Evolutionary conservation across 2,329 filamentous ascomycete species (phyloP).

Genomic region (Colletotrichum tropicale): DNA sequence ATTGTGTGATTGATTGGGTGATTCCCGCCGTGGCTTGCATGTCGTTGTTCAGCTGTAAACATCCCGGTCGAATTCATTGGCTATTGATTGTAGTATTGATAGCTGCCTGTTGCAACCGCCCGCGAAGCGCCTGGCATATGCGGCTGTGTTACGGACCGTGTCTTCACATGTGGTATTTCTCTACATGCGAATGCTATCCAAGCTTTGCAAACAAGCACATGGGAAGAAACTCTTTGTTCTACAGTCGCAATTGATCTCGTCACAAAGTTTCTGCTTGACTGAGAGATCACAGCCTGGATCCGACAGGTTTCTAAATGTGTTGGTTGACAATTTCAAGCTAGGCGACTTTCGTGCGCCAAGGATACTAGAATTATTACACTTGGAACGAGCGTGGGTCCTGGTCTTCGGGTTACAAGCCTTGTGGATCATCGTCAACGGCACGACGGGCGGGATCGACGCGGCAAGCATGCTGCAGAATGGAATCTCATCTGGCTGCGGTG

Average conservation of each 20-base stretch:
- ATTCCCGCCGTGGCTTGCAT: background rate
- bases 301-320: background rate
- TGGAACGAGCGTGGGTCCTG: background rate
- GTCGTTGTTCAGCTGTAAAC: background rate
- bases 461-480: background rate
- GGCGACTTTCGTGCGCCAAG: background rate
- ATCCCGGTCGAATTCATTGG: background rate
- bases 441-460: background rate
- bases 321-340: background rate
- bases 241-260: background rate
- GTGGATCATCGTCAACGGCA: background rate
- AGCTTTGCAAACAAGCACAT: background rate
- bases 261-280: background rate
- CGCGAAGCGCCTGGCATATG: background rate
- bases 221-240: accelerated
- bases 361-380: background rate
- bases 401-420: background rate
- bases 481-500: background rate
- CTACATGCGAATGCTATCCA: background rate
- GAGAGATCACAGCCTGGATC: accelerated
- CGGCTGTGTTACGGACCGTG: background rate
- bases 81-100: background rate
- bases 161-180: accelerated
- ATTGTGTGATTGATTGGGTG: background rate
- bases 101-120: background rate